A percentile compares a stretch with the other conserved stretches of the same genome.
phyloP scores from a whole-genome alignment of 2,329 filamentous ascomycete species.

The Calcarisporium arbuscula region DNA sequence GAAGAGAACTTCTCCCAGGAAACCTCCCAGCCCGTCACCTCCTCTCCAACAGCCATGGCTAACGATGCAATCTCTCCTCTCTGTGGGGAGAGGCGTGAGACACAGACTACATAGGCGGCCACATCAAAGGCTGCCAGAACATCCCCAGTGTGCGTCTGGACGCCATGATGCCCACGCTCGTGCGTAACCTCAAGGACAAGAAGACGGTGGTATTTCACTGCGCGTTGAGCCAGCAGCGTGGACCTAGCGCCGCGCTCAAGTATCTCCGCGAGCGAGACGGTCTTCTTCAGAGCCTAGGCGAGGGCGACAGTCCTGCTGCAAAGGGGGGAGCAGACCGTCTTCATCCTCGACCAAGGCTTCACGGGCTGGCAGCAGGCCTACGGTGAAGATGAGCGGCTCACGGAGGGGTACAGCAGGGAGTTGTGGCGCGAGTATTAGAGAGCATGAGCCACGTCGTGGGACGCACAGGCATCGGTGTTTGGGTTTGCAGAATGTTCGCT shows the following conservation, averaged over 20 bases:
- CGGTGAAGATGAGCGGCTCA: conserved; percentile 72
- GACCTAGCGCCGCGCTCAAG: conserved; percentile 73
- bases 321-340: conserved; percentile 65
- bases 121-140: conserved; percentile 74
- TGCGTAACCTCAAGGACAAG: conserved; percentile 69
- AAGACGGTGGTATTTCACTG: conserved; percentile 92
- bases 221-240: conserved; percentile 82
- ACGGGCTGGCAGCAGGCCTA: conserved; percentile 81
- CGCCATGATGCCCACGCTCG: conserved; percentile 71
- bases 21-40: too few species aligned
- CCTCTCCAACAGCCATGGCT: too few species aligned
- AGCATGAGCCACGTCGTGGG: neutral
- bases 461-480: too few species aligned
- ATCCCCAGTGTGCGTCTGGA: conserved; percentile 69
- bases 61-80: too few species aligned
- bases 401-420: conserved; percentile 78
- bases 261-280: conserved; percentile 69
- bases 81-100: too few species aligned
- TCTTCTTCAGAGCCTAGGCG: conserved; percentile 23
- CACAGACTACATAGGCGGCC: conserved; percentile 86
- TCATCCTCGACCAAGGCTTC: conserved; percentile 79
- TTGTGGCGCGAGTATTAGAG: conserved; percentile 62
- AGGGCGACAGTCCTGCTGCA: conserved; percentile 21
- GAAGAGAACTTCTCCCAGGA: too few species aligned
- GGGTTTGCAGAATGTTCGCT: too few species aligned